Conservation (phyloP, 352 stramenopile species). For the Phytophthora fragariaefolia region DNA sequence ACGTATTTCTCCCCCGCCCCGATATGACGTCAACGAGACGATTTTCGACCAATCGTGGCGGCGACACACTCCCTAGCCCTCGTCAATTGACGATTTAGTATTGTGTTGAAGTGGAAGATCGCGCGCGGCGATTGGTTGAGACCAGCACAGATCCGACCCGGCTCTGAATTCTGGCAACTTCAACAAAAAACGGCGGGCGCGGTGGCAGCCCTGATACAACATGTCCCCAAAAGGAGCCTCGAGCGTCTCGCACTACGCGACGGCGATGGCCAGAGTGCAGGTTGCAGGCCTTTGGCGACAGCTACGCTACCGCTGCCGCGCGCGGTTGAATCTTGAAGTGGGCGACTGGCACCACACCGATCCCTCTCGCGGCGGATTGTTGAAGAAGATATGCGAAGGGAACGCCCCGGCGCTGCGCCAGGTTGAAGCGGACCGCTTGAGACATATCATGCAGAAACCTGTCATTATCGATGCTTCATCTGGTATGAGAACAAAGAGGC, state of each 20-base stretch:
- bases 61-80: neutral
- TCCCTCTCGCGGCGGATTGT: slow-evolving; percentile 21
- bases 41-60: slow-evolving; percentile 46
- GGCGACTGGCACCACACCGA: slow-evolving; percentile 1
- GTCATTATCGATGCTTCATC: neutral
- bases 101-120: slow-evolving; percentile 65
- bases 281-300: neutral
- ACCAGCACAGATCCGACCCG: slow-evolving; percentile 27
- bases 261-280: too few relatives aligned
- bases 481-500: neutral
- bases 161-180: slow-evolving; percentile 56
- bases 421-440: slow-evolving; percentile 50
- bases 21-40: slow-evolving; percentile 27
- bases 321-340: slow-evolving; percentile 12
- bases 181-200: slow-evolving; percentile 58
- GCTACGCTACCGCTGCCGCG: neutral
- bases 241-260: too few relatives aligned
- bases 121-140: slow-evolving; percentile 12
- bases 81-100: slow-evolving; percentile 37
- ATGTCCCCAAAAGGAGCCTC: too few relatives aligned
- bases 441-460: slow-evolving; percentile 21
- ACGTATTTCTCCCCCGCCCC: slow-evolving; percentile 28
- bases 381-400: slow-evolving; percentile 29
- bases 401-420: slow-evolving; percentile 27
- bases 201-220: too few relatives aligned